A percentile compares a stretch with the other conserved stretches of the same genome.
phyloP scores from a whole-genome alignment of 2,329 filamentous ascomycete species.

The Trichoderma polysporum region DNA sequence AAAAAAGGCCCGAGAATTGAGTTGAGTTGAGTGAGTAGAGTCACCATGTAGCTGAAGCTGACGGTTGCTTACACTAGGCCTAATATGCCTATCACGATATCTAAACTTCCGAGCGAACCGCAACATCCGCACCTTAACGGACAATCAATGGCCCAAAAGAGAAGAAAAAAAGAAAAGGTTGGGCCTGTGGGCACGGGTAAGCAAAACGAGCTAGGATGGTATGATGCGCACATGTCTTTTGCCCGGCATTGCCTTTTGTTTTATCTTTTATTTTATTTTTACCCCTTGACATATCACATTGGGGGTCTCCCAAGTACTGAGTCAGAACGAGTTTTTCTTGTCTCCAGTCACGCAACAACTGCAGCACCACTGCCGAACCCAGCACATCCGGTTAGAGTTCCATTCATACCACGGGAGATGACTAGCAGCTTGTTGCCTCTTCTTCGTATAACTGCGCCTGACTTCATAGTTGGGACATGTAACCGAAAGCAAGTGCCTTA shows the following conservation, averaged over 20 bases:
- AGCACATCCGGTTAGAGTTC: neutral
- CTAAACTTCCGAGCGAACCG: slow-evolving; percentile 13
- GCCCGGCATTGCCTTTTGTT: neutral
- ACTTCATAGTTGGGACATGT: neutral
- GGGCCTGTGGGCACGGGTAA: neutral
- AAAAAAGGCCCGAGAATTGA: neutral
- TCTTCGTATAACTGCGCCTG: slow-evolving; percentile 2
- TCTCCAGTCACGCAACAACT: neutral
- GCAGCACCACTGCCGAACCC: neutral
- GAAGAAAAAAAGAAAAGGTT: neutral
- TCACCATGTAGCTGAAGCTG: neutral
- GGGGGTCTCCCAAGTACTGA: neutral
- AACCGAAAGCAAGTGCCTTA: neutral
- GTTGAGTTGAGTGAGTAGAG: neutral
- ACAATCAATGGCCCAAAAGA: neutral
- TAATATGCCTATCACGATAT: neutral
- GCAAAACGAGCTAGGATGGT: neutral
- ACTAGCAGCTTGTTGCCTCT: neutral
- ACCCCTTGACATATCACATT: neutral
- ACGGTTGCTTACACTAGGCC: neutral
- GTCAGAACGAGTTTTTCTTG: neutral
- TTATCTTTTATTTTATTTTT: neutral
- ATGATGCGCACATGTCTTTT: neutral
- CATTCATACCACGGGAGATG: neutral
- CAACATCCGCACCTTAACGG: neutral